phyloP scores from a whole-genome alignment of 768 basidiomycete species.

The Tulasnella sp. region DNA sequence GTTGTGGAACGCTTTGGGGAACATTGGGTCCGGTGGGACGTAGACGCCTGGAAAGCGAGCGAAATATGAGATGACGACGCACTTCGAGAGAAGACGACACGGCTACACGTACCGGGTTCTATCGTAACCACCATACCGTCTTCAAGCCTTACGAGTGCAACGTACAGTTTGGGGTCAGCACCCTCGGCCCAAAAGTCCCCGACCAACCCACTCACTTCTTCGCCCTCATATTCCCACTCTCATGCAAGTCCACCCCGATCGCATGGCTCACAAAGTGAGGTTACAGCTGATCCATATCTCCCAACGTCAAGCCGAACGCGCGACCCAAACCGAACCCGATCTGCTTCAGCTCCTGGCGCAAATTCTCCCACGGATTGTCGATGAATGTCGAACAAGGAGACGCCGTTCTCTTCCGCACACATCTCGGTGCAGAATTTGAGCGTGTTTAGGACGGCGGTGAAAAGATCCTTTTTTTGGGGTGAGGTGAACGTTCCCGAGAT shows the following conservation, averaged over 20 bases:
- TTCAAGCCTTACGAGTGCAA: conserved; percentile 48
- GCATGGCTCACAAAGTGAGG: conserved; percentile 92
- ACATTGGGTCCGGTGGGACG: conserved; percentile 72
- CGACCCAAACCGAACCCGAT: conserved; percentile 44
- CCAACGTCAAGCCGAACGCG: conserved; percentile 46
- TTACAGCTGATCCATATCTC: conserved; percentile 75
- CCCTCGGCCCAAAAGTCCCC: not conserved
- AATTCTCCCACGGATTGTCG: conserved; percentile 58
- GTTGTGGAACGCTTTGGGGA: conserved; percentile 85
- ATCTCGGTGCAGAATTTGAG: conserved; percentile 38
- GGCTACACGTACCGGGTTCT: conserved; percentile 61
- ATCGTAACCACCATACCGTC: conserved; percentile 90
- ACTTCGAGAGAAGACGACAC: not conserved
- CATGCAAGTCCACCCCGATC: conserved; percentile 92
- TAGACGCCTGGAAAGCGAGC: conserved; percentile 60
- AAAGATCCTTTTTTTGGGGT: conserved; percentile 82
- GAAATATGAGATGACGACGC: not conserved
- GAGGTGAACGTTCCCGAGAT: conserved; percentile 72
- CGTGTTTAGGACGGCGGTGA: conserved; percentile 47
- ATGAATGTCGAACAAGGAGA: conserved; percentile 79
- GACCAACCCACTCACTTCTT: not conserved
- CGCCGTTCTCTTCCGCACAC: conserved; percentile 43
- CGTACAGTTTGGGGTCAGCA: no score
- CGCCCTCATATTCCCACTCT: conserved; percentile 44
- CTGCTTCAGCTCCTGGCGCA: conserved; percentile 69